Conservation (phyloP, 352 stramenopile genomes). For the Lagenidium sp. region DNA sequence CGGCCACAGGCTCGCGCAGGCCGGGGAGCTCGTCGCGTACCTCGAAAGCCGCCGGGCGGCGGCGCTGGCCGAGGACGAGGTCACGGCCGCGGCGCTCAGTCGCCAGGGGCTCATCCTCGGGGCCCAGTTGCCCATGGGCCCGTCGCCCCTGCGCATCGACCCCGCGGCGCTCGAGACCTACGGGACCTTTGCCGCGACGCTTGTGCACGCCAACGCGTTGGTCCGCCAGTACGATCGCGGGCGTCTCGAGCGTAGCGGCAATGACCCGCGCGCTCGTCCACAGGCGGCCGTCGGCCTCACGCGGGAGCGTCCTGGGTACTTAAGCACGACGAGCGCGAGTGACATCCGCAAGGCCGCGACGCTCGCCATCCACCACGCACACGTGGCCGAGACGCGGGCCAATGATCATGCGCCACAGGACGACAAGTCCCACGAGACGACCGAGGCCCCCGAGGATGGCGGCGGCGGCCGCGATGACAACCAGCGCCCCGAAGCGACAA, state of each 20-base stretch:
- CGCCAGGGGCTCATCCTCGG: conserved; percentile 54
- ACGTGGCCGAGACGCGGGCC: conserved; percentile 36
- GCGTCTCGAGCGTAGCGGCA: conserved; percentile 38
- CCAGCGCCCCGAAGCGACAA: neutral
- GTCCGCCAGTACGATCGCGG: conserved; percentile 38
- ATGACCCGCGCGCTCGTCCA: conserved; percentile 10
- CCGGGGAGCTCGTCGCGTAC: conserved; percentile 28
- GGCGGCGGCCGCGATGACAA: neutral
- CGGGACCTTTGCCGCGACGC: conserved; percentile 25
- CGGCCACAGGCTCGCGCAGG: conserved; percentile 19
- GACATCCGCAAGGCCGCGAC: conserved; percentile 39
- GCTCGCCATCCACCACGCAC: conserved; percentile 24
- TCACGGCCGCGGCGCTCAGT: conserved; percentile 32
- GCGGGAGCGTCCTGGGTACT: conserved; percentile 31
- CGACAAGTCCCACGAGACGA: neutral
- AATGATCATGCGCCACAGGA: no score
- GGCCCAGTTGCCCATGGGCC: conserved; percentile 63
- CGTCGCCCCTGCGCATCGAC: conserved; percentile 42
- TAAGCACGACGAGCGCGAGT: conserved; percentile 37
- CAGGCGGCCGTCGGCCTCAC: conserved; percentile 14
- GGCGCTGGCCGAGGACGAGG: conserved; percentile 28
- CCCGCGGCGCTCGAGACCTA: conserved; percentile 28
- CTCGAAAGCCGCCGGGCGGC: conserved; percentile 36
- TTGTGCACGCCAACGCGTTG: conserved; percentile 53
- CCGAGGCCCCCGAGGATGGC: no score